Evolutionary conservation across 169 alveolate species (phyloP).

Genomic region (Plasmodium sp.): DNA sequence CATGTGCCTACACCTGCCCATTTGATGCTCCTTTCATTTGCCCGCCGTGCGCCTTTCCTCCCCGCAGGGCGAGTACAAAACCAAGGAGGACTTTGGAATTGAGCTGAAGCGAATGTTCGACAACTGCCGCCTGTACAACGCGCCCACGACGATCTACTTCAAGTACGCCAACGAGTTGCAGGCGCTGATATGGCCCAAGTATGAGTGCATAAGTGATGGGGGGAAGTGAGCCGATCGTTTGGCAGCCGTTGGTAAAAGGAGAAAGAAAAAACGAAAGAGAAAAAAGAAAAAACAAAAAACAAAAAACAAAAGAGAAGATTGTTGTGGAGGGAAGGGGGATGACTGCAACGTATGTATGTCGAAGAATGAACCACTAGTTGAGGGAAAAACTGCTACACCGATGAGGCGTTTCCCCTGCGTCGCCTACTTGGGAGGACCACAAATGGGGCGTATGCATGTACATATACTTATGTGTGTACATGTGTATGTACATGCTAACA

Average conservation of each 20-base stretch:
- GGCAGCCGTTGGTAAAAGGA: neutral
- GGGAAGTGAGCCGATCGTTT: neutral
- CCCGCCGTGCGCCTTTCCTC: neutral
- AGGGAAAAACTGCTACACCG: neutral
- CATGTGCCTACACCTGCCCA: neutral
- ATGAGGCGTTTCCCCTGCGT: neutral
- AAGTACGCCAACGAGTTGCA: conserved; percentile 96
- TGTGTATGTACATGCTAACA: neutral
- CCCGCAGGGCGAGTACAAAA: conserved; percentile 91
- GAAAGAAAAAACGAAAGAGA: neutral
- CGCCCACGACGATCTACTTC: conserved; percentile 95
- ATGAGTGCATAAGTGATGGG: conserved; percentile 80
- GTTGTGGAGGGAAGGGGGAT: neutral
- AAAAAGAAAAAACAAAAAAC: neutral
- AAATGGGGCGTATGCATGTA: neutral
- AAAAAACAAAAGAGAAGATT: too few relatives aligned
- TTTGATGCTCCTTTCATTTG: neutral
- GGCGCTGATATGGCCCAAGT: conserved; percentile 92
- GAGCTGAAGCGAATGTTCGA: conserved; percentile 96
- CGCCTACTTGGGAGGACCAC: neutral
- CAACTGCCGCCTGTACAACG: conserved; percentile 96
- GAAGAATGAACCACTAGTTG: neutral
- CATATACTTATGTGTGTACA: neutral
- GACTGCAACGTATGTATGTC: neutral
- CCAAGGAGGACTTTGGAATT: conserved; percentile 91